A percentile compares a stretch with the other conserved stretches of the same genome.
Conservation (phyloP, 495 filamentous ascomycete species). For the Rostrohypoxylon terebratum region DNA sequence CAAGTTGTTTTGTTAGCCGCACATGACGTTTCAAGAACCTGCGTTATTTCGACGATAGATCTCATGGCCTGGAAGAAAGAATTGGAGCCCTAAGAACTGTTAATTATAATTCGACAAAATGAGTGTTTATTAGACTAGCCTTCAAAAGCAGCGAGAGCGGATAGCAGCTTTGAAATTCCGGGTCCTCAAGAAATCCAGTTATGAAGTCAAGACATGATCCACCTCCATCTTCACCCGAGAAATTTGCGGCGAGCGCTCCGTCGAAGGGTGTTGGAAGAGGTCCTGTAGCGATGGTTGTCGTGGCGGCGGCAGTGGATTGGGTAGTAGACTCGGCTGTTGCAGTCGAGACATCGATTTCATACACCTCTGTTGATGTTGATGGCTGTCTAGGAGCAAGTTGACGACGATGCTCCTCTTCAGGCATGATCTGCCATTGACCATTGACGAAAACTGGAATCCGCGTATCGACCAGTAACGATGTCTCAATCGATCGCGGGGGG, state of each 20-base stretch:
- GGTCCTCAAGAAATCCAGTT: conserved; percentile 69
- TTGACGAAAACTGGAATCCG: conserved; percentile 48
- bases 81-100: conserved; percentile 56
- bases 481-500: conserved; percentile 48
- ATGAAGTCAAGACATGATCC: conserved; percentile 75
- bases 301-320: conserved; percentile 25
- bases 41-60: conserved; percentile 73
- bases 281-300: conserved; percentile 46
- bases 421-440: conserved; percentile 56
- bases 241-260: conserved; percentile 74
- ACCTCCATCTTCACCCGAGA: conserved; percentile 55
- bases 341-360: conserved; percentile 53
- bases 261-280: conserved; percentile 79
- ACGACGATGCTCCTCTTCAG: conserved; percentile 49
- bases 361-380: conserved; percentile 49
- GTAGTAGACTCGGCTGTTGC: conserved; percentile 43
- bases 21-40: conserved; percentile 78
- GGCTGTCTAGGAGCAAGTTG: conserved; percentile 35
- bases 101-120: conserved; percentile 11
- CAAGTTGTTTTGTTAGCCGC: conserved; percentile 70
- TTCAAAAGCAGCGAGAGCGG: conserved; percentile 80
- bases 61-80: conserved; percentile 81
- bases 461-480: conserved; percentile 53
- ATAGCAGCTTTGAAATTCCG: conserved; percentile 74
- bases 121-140: conserved; percentile 52